phyloP scores from a whole-genome alignment of 495 filamentous ascomycete species.

The Penicillium longicatenatum region DNA sequence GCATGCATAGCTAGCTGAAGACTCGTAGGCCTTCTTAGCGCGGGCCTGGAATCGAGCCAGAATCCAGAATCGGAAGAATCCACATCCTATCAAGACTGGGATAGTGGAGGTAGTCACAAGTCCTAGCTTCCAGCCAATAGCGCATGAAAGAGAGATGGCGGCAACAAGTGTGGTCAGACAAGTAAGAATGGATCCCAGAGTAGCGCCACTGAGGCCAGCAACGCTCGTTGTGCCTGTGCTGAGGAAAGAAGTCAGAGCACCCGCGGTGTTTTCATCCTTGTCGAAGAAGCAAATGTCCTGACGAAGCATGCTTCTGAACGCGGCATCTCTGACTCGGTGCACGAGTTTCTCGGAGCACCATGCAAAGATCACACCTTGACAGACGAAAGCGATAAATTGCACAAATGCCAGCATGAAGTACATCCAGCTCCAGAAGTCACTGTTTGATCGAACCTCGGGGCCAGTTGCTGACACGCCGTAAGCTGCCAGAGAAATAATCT shows the following conservation, averaged over 20 bases:
- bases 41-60: constrained; percentile 65
- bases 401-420: constrained; percentile 86
- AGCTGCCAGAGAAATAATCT: constrained; percentile 63
- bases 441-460: constrained; percentile 57
- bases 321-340: constrained; percentile 69
- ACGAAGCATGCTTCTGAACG: constrained; percentile 75
- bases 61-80: constrained; percentile 81
- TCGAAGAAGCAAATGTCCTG: constrained; percentile 91
- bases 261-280: constrained; percentile 60
- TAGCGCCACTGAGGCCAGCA: constrained; percentile 76
- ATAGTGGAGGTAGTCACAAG: constrained; percentile 76
- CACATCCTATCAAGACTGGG: constrained; percentile 72
- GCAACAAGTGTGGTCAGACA: constrained; percentile 69
- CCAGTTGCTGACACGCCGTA: constrained; percentile 21
- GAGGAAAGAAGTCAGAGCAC: constrained; percentile 76
- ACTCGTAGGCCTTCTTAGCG: constrained; percentile 67
- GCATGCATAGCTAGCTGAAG: constrained; percentile 77
- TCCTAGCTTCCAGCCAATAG: constrained; percentile 85
- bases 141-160: constrained; percentile 60
- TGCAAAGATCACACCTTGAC: constrained; percentile 72
- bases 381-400: constrained; percentile 65
- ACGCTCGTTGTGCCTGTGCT: constrained; percentile 76
- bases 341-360: constrained; percentile 79
- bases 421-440: constrained; percentile 88
- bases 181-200: constrained; percentile 74